A percentile compares a stretch with the other conserved stretches of the same genome.
Conservation (phyloP, 192 early-diverging fungal genomes). For the Mycoemilia scoparia region DNA sequence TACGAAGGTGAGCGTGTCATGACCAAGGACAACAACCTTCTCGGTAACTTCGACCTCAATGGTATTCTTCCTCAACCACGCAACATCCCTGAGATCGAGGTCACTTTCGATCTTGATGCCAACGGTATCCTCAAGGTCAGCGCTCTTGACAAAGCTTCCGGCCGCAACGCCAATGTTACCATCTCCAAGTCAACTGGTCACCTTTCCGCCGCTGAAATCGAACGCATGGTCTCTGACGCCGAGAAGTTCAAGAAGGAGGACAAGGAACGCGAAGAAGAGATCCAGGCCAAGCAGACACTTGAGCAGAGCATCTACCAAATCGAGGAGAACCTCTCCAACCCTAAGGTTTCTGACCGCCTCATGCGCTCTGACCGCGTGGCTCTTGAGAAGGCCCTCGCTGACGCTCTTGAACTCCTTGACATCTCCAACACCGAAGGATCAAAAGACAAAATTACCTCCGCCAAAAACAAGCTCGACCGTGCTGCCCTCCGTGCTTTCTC, state of each 20-base stretch:
- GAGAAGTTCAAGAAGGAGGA: constrained; percentile 73
- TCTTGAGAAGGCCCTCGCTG: constrained; percentile 54
- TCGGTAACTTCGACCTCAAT: constrained; percentile 66
- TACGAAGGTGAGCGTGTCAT: constrained; percentile 74
- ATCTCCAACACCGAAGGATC: constrained; percentile 35
- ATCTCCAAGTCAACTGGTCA: constrained; percentile 89
- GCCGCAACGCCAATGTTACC: constrained; percentile 78
- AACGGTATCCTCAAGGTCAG: constrained; percentile 82
- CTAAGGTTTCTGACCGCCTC: constrained; percentile 53
- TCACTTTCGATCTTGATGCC: constrained; percentile 71
- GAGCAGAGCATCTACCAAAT: constrained; percentile 59
- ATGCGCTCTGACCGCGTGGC: constrained; percentile 49
- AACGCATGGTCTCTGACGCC: constrained; percentile 82
- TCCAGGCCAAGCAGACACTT: constrained; percentile 68
- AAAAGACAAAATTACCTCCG: constrained; percentile 39
- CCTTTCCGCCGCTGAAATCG: constrained; percentile 76
- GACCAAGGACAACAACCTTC: constrained; percentile 82
- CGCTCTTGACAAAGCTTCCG: constrained; percentile 80
- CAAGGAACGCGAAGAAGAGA: constrained; percentile 46
- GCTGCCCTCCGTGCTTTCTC: constrained; percentile 46
- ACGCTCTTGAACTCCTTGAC: constrained; percentile 57
- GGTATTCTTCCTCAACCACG: constrained; percentile 66
- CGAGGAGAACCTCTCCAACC: constrained; percentile 44
- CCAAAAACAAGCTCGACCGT: constrained; percentile 55
- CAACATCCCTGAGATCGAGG: constrained; percentile 56